phyloP scores from a whole-genome alignment of 306 rosid genomes.

The Quercus cerris region DNA sequence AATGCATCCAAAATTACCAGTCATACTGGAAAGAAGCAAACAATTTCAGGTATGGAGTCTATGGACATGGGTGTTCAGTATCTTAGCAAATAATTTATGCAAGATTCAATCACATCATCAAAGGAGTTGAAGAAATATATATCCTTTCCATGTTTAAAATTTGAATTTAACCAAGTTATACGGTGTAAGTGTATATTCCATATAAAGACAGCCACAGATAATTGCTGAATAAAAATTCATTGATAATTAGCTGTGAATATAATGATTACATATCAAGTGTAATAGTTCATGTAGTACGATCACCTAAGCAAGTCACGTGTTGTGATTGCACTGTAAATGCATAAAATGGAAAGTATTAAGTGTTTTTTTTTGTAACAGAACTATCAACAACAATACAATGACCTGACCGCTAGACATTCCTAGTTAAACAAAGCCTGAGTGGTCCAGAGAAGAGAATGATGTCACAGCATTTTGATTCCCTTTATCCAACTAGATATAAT shows the following conservation, averaged over 20 bases:
- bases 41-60: background rate
- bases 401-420: background rate
- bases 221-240: background rate
- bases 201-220: background rate
- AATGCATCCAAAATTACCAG: background rate
- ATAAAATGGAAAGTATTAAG: background rate
- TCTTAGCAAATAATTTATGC: background rate
- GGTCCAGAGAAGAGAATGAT: background rate
- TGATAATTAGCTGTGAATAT: background rate
- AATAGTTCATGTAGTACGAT: background rate
- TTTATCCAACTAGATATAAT: constrained; percentile 1
- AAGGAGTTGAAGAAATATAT: background rate
- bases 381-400: background rate
- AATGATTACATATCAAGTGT: background rate
- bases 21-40: background rate
- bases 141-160: background rate
- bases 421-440: background rate
- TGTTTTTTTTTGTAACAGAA: background rate
- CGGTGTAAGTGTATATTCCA: background rate
- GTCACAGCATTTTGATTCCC: constrained; percentile 1
- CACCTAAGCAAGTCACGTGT: background rate
- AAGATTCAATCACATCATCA: background rate
- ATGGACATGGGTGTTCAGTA: background rate
- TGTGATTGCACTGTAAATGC: background rate
- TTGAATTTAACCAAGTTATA: background rate